Conservation (phyloP, 2,329 filamentous ascomycete species). For the Talaromyces rugulosus region DNA sequence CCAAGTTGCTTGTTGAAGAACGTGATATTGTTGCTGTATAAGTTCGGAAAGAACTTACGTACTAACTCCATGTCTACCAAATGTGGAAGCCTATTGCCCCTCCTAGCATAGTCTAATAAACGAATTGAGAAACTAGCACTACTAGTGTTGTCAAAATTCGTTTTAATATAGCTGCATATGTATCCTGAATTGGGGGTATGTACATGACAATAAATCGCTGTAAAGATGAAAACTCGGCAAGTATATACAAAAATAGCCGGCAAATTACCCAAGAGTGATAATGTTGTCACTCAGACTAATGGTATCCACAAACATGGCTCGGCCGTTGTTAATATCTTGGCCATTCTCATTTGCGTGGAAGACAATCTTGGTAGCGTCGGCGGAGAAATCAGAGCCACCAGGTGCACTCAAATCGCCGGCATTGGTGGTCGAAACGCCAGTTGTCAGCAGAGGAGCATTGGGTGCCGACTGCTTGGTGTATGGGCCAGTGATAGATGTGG, state of each 20-base stretch:
- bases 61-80: neutral
- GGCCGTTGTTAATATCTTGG: slow-evolving; percentile 16
- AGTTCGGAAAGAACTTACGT: neutral
- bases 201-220: neutral
- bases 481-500: slow-evolving; percentile 24
- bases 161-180: neutral
- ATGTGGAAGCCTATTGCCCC: neutral
- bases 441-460: slow-evolving; percentile 21
- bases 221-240: neutral
- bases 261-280: slow-evolving; percentile 1
- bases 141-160: neutral
- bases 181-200: neutral
- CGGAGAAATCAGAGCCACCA: slow-evolving; percentile 25
- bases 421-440: slow-evolving; percentile 19
- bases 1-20: neutral
- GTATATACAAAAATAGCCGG: neutral
- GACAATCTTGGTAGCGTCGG: slow-evolving; percentile 21
- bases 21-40: slow-evolving; percentile 1
- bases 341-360: slow-evolving; percentile 26
- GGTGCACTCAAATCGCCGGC: slow-evolving; percentile 24
- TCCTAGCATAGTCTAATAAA: neutral
- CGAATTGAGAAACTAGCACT: neutral
- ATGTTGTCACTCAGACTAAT: slow-evolving; percentile 11
- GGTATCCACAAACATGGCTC: slow-evolving; percentile 19
- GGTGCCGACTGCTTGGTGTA: slow-evolving; percentile 22